Evolutionary conservation across 2,329 filamentous ascomycete species (phyloP).

Genomic region (Talaromyces sp.): DNA sequence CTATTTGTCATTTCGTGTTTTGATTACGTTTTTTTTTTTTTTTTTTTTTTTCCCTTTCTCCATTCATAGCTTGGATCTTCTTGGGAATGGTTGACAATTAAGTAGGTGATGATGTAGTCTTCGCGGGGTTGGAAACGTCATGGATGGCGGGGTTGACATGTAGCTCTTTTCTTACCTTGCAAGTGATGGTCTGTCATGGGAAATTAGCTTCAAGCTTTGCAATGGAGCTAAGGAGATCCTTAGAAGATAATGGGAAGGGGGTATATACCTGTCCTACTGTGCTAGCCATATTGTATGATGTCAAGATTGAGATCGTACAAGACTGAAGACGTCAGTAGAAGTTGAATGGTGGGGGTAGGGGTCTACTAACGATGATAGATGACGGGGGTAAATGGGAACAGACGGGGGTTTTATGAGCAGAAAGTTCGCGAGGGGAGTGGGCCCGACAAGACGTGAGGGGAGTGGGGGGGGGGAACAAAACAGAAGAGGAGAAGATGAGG

Average conservation of each 20-base stretch:
- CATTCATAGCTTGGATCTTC: neutral
- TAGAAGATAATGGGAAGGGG: neutral
- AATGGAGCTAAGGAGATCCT: neutral
- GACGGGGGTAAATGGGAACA: constrained; percentile 16
- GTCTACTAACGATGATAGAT: constrained; percentile 18
- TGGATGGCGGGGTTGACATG: constrained; percentile 4
- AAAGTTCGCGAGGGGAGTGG: constrained; percentile 12
- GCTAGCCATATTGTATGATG: constrained; percentile 50
- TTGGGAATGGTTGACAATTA: neutral
- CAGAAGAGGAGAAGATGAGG: constrained; percentile 12
- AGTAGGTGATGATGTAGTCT: neutral
- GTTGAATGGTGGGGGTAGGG: constrained; percentile 6
- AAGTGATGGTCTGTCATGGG: constrained; percentile 75
- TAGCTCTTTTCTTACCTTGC: constrained; percentile 61
- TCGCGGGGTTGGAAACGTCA: neutral
- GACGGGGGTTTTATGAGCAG: constrained; percentile 20
- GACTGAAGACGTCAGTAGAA: constrained; percentile 1
- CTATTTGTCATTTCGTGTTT: neutral
- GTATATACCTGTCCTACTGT: constrained; percentile 59
- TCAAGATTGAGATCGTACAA: neutral
- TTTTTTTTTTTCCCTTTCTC: neutral
- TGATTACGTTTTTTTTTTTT: neutral
- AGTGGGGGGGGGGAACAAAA: constrained; percentile 18
- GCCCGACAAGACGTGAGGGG: constrained; percentile 19
- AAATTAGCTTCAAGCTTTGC: neutral